phyloP scores from a whole-genome alignment of 2,329 filamentous ascomycete genomes.

The Xylaria sp. region DNA sequence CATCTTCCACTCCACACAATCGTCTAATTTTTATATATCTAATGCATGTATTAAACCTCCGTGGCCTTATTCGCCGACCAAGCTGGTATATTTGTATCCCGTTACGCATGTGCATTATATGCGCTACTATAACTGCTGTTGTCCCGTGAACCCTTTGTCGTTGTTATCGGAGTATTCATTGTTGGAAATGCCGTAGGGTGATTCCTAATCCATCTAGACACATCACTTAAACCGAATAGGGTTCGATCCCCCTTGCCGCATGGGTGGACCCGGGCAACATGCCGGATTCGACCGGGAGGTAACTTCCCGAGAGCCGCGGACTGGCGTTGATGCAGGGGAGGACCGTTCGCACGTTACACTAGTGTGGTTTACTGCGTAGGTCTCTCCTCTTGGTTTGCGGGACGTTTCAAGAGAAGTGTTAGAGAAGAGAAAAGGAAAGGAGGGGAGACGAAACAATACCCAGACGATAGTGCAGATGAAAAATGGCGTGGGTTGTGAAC shows the following conservation, averaged over 20 bases:
- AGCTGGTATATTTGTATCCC: not conserved
- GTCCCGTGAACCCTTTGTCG: not conserved
- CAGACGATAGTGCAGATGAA: not conserved
- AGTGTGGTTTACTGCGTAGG: conserved; percentile 8
- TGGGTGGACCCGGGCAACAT: conserved; percentile 11
- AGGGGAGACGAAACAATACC: not conserved
- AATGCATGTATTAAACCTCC: not conserved
- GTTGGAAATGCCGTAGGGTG: not conserved
- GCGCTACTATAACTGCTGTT: not conserved
- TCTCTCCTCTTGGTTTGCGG: not conserved
- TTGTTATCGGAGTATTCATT: not conserved
- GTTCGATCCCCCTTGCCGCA: conserved; percentile 15
- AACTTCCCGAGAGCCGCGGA: conserved; percentile 22
- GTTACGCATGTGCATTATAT: not conserved
- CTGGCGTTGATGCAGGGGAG: conserved; percentile 27
- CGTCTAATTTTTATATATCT: not conserved
- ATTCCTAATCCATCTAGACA: not conserved
- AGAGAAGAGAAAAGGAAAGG: not conserved
- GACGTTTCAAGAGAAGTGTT: not conserved
- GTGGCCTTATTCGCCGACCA: not conserved
- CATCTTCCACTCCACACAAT: not conserved
- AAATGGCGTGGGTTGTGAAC: not conserved
- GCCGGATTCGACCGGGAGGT: conserved; percentile 16
- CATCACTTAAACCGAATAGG: conserved; percentile 8
- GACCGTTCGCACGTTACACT: conserved; percentile 9